phyloP scores from a whole-genome alignment of 2,329 filamentous ascomycete species.

The Diaporthe australafricana region DNA sequence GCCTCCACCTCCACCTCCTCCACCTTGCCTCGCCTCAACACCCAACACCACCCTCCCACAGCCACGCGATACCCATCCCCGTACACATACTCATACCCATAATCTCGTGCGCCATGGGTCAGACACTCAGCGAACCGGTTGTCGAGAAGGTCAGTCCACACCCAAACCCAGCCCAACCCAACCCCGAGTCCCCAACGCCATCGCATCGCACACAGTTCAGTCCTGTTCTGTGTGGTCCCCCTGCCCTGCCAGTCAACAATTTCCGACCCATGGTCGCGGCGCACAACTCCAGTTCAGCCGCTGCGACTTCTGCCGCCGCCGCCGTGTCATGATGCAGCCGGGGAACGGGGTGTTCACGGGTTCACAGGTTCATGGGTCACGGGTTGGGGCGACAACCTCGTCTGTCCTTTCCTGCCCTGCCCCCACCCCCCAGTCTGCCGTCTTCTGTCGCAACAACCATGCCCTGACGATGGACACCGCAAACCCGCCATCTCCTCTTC shows the following conservation, averaged over 20 bases:
- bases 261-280: neutral
- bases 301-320: neutral
- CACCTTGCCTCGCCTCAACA: slow-evolving; percentile 1
- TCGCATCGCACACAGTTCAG: neutral
- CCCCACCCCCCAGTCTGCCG: too few species aligned
- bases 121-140: slow-evolving; percentile 98
- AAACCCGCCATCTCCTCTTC: slow-evolving; percentile 22
- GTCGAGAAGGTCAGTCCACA: slow-evolving; percentile 88
- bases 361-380: too few species aligned
- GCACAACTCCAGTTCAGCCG: neutral
- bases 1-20: neutral
- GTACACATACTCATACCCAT: neutral
- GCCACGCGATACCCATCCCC: neutral
- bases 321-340: neutral
- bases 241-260: neutral
- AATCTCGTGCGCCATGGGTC: slow-evolving; percentile 77
- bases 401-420: neutral
- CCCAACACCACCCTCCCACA: slow-evolving; percentile 4
- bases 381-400: slow-evolving; percentile 14
- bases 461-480: neutral
- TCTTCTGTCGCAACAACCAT: neutral
- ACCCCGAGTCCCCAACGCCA: neutral
- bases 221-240: neutral
- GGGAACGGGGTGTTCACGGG: neutral
- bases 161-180: slow-evolving; percentile 17